phyloP scores from a whole-genome alignment of 352 stramenopile species.

The Pythium coloratum region DNA sequence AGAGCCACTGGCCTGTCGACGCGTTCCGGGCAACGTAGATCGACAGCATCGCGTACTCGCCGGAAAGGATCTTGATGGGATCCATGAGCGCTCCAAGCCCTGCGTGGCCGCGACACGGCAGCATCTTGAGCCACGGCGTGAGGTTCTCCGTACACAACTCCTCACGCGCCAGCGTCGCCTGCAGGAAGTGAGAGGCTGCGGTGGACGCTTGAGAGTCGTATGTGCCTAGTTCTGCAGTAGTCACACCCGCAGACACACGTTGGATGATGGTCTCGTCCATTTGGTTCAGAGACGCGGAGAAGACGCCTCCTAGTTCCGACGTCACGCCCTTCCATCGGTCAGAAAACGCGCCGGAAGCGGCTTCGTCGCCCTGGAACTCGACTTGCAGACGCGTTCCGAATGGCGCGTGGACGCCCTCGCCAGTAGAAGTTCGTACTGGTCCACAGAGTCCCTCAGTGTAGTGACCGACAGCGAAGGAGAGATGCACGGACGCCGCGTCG shows the following conservation, averaged over 20 bases:
- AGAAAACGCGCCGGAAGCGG: not conserved
- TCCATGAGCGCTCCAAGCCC: slow-evolving; percentile 73
- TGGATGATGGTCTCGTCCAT: slow-evolving; percentile 62
- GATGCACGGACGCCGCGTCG: slow-evolving; percentile 58
- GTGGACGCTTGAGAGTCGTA: slow-evolving; percentile 15
- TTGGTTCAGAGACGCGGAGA: slow-evolving; percentile 83
- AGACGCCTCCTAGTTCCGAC: slow-evolving; percentile 71
- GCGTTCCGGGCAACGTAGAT: slow-evolving; percentile 39
- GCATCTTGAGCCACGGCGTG: slow-evolving; percentile 87
- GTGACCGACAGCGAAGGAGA: slow-evolving; percentile 67
- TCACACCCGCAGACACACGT: slow-evolving; percentile 12
- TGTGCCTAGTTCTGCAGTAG: slow-evolving; percentile 25
- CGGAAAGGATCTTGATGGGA: slow-evolving; percentile 69
- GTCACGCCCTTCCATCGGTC: slow-evolving; percentile 71
- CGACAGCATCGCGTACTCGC: slow-evolving; percentile 66
- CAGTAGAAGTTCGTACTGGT: slow-evolving; percentile 1
- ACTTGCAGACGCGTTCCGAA: slow-evolving; percentile 71
- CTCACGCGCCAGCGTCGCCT: slow-evolving; percentile 74
- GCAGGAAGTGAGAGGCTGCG: slow-evolving; percentile 37
- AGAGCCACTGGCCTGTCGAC: slow-evolving; percentile 24
- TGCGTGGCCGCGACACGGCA: slow-evolving; percentile 66
- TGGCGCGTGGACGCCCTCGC: slow-evolving; percentile 40
- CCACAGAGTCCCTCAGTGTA: slow-evolving; percentile 59
- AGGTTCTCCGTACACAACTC: slow-evolving; percentile 89
- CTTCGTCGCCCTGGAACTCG: slow-evolving; percentile 33